These are phyloP conservation scores for Cochlearia excelsa DNA, from an alignment of 345 rosid genomes.

Conservation along the genomic window DNA sequence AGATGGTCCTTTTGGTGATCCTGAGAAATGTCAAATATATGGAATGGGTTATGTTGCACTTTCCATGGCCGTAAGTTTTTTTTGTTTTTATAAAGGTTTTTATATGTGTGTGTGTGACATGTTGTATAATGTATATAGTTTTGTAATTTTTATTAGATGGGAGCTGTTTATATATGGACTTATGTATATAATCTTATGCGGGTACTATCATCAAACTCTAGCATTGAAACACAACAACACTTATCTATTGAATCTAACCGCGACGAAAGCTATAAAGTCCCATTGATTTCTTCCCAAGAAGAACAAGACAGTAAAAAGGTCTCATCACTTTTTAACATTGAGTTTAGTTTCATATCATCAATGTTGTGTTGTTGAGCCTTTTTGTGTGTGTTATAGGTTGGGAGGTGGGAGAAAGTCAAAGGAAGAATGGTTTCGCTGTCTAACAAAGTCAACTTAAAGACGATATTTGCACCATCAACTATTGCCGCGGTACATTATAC, in stretches of 20 bases:
- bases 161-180: constrained; percentile 61
- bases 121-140: not conserved
- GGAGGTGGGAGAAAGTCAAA: constrained; percentile 31
- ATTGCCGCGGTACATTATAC: constrained; percentile 42
- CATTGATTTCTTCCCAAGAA: constrained; percentile 38
- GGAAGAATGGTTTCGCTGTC: constrained; percentile 20
- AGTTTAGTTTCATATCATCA: not conserved
- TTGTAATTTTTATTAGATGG: constrained; percentile 40
- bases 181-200: constrained; percentile 53
- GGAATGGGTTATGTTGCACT: constrained; percentile 64
- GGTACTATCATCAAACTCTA: constrained; percentile 27
- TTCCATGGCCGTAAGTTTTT: constrained; percentile 58
- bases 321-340: not conserved
- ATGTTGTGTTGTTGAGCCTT: constrained; percentile 9
- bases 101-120: not conserved
- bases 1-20: constrained; percentile 62
- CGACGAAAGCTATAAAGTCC: constrained; percentile 40
- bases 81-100: not conserved
- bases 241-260: constrained; percentile 26
- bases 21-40: constrained; percentile 44
- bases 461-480: constrained; percentile 59
- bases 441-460: constrained; percentile 40
- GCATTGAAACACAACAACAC: constrained; percentile 20
- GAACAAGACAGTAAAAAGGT: constrained; percentile 26
- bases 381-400: constrained; percentile 35